Conservation (phyloP, 257 asterid genomes). For the Lavandula angustifolia region DNA sequence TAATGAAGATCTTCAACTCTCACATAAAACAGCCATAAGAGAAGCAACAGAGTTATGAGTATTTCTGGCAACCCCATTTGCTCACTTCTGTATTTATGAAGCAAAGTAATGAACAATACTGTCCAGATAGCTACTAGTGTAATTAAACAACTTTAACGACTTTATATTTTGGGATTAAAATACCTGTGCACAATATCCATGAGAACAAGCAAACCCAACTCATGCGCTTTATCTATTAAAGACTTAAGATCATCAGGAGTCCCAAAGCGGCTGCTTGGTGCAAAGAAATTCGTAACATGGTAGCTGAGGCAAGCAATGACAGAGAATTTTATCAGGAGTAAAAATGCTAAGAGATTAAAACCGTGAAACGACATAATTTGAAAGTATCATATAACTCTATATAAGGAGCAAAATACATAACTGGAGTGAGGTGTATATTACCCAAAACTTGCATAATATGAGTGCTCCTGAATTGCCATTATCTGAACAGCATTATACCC, state of each 20-base stretch:
- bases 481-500: slow-evolving; percentile 99
- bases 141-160: slow-evolving; percentile 22
- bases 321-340: slow-evolving; percentile 34
- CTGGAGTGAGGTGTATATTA: slow-evolving; percentile 34
- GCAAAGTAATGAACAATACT: neutral
- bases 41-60: slow-evolving; percentile 10
- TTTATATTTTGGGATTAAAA: slow-evolving; percentile 18
- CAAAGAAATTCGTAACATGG: slow-evolving; percentile 98
- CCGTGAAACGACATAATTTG: slow-evolving; percentile 19
- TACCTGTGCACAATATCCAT: slow-evolving; percentile 99
- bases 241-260: slow-evolving; percentile 97
- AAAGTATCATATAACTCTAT: neutral
- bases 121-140: neutral
- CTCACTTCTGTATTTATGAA: too few relatives aligned
- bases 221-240: slow-evolving; percentile 95
- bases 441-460: slow-evolving; percentile 99
- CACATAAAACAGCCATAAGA: slow-evolving; percentile 17
- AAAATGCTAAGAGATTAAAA: neutral
- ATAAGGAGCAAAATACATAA: slow-evolving; percentile 22
- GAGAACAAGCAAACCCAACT: slow-evolving; percentile 88
- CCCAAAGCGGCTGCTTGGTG: slow-evolving; percentile 99
- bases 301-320: slow-evolving; percentile 55
- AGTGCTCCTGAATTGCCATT: slow-evolving; percentile 99
- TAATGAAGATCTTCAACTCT: neutral
- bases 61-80: neutral